Conservation (phyloP, 495 filamentous ascomycete species). For the Xylaria venustula region DNA sequence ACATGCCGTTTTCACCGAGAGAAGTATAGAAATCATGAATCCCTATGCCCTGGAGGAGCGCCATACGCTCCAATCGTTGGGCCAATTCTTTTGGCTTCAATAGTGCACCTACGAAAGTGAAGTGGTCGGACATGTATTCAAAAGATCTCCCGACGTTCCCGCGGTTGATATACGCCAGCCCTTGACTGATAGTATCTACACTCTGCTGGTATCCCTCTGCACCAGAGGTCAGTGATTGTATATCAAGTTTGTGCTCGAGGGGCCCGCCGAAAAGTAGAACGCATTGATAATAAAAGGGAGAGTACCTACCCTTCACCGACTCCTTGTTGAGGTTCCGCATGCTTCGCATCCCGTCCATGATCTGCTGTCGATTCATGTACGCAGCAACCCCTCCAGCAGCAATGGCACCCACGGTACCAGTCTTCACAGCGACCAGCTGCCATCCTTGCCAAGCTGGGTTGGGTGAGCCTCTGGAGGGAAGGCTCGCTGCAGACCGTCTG, state of each 20-base stretch:
- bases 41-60: slow-evolving; percentile 38
- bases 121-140: slow-evolving; percentile 47
- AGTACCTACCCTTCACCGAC: slow-evolving; percentile 24
- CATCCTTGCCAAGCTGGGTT: slow-evolving; percentile 57
- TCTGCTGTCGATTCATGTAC: slow-evolving; percentile 73
- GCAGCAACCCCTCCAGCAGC: slow-evolving; percentile 85
- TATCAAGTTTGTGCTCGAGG: too few relatives aligned
- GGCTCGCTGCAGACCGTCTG: slow-evolving; percentile 22
- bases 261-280: too few relatives aligned
- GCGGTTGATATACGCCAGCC: slow-evolving; percentile 48
- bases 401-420: slow-evolving; percentile 81
- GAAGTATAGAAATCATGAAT: slow-evolving; percentile 37
- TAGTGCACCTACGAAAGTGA: slow-evolving; percentile 47
- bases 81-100: slow-evolving; percentile 43
- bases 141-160: slow-evolving; percentile 47
- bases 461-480: slow-evolving; percentile 15
- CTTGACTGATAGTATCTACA: slow-evolving; percentile 47
- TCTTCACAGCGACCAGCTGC: slow-evolving; percentile 82
- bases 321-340: slow-evolving; percentile 39
- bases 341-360: slow-evolving; percentile 57
- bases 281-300: neutral
- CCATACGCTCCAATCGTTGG: slow-evolving; percentile 40
- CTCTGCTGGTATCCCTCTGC: slow-evolving; percentile 41
- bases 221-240: neutral
- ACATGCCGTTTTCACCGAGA: slow-evolving; percentile 50